Evolutionary conservation across 1,284 basidiomycete species (phyloP), one percentile per base, ranked within the genome.

Genomic region (Heterobasidion annosum): DNA sequence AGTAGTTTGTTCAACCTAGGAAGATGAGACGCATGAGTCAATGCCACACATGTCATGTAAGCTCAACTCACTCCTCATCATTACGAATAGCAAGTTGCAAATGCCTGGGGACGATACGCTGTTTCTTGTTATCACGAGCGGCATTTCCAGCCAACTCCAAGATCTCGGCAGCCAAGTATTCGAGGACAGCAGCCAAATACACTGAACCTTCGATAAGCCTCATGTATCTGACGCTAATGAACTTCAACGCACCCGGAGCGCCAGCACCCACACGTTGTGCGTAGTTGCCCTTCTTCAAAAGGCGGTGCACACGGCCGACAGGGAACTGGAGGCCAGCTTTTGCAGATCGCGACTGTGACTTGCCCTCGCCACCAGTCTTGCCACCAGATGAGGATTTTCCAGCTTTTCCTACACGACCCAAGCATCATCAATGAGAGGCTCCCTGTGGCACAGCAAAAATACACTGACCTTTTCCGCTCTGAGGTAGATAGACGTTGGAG

Each of bases 81-180:
- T 91, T 91, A 62, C 91, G 81, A 71, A 95, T 92, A 62, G 91
- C 92, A 59, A 94, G 86, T 69, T 93, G 91, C 56, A 94, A 70
- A 72, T 94, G 91, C 68, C 92, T 83, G 57, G 92, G 92, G 15
- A 93, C 88, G 68, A 94, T 93, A 85, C 91, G 91, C 66, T 90
- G 88, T 78, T 93, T 86, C 78, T 82, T 83, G 74, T 83, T 83
- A 65, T 81, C 80, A 34, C 79, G 74, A 8, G 75, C 78, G 52
- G 83, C 85, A 67, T 87, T 87, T 58, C 85, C 86, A 48, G 85
- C 86, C 50, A 88, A 73, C 70, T 88, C 86, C 63, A 88, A 80
- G 64, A 88, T 86, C 68, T 88, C 85, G 56, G 86, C 85, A 19
- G 84, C 74, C 53, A 88, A 73, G 73, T 88, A 85, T 65, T 85